phyloP scores from a whole-genome alignment of 495 filamentous ascomycete species.

The Neurospora tetrasperma region DNA sequence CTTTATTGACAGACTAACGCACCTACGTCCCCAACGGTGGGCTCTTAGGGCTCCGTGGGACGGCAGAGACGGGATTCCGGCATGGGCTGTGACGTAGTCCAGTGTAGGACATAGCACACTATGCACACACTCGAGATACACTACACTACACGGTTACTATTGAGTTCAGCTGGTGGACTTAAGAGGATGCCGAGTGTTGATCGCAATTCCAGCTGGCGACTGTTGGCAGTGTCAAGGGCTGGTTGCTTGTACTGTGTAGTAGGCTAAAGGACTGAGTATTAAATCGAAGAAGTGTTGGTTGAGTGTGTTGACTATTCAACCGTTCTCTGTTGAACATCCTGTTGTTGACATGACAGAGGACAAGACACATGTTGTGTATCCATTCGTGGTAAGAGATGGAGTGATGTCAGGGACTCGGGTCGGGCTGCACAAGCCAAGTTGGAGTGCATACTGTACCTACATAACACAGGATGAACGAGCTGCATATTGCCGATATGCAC shows the following conservation, averaged over 20 bases:
- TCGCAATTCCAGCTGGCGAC: background rate
- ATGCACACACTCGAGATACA: no score
- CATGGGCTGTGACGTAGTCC: background rate
- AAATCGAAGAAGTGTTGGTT: no score
- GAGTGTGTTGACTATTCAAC: background rate
- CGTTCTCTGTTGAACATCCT: background rate
- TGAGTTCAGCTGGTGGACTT: no score
- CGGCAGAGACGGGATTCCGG: background rate
- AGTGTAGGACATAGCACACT: no score
- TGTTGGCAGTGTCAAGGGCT: background rate
- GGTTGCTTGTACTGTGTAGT: background rate
- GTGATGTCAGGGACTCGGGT: background rate
- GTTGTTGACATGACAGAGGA: background rate
- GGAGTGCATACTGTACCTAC: background rate
- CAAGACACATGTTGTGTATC: background rate
- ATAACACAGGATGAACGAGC: background rate
- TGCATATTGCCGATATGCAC: background rate
- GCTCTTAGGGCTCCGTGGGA: background rate
- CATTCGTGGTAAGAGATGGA: background rate
- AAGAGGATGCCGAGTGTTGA: background rate
- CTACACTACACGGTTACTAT: no score
- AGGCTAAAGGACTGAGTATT: no score
- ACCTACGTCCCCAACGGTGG: background rate
- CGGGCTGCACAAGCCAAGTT: background rate
- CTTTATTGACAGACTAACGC: background rate